Conservation (phyloP, 768 basidiomycete species). For the Lactarius indigo region DNA sequence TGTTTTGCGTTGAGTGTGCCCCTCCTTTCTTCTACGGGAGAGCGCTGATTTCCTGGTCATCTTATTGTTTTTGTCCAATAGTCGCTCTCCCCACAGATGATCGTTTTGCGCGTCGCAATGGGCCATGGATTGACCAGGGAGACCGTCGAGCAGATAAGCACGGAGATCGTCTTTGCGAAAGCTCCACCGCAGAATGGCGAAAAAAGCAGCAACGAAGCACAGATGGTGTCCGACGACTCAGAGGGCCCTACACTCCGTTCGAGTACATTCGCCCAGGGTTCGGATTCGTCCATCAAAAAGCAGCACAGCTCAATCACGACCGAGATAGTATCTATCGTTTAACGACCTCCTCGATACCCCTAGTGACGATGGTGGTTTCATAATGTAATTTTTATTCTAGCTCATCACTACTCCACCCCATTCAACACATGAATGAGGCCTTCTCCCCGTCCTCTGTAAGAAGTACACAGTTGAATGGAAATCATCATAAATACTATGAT, state of each 20-base stretch:
- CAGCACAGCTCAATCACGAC: neutral
- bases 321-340: neutral
- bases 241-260: neutral
- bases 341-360: neutral
- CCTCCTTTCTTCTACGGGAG: neutral
- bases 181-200: neutral
- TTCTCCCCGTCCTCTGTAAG: neutral
- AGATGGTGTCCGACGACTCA: neutral
- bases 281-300: conserved; percentile 1
- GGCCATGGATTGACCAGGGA: conserved; percentile 34
- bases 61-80: conserved; percentile 9
- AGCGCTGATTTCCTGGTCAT: neutral
- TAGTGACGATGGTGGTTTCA: neutral
- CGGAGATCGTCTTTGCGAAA: neutral
- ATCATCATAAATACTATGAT: neutral
- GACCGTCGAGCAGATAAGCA: conserved; percentile 20
- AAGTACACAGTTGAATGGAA: neutral
- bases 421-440: too few relatives aligned
- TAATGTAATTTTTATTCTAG: neutral
- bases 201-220: neutral
- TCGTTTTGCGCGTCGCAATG: conserved; percentile 35
- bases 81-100: conserved; percentile 37
- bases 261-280: neutral
- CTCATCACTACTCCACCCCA: neutral
- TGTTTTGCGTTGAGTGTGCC: conserved; percentile 37